A percentile compares a stretch with the other conserved stretches of the same genome.
Conservation (phyloP, 2,329 filamentous ascomycete species). For the Fusarium falciforme region DNA sequence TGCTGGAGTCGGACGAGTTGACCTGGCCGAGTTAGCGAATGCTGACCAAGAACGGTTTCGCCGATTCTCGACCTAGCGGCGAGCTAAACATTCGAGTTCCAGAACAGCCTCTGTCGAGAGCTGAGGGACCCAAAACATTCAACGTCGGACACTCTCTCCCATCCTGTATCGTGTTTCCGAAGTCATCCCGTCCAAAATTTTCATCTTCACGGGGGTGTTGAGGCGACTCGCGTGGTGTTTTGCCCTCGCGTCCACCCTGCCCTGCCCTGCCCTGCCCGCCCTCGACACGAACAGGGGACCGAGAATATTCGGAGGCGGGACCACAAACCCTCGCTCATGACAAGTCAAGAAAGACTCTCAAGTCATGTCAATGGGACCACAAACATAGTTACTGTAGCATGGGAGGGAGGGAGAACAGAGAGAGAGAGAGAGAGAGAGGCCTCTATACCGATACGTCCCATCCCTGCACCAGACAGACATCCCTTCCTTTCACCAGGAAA, state of each 20-base stretch:
- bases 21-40: conserved; percentile 25
- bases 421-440: background rate
- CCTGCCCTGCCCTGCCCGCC: background rate
- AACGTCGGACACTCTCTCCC: conserved; percentile 18
- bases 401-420: background rate
- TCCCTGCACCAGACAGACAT: background rate
- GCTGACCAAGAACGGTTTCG: conserved; percentile 32
- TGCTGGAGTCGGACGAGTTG: conserved; percentile 15
- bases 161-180: conserved; percentile 22
- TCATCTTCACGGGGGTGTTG: conserved; percentile 18
- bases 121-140: background rate
- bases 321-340: conserved; percentile 1
- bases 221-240: conserved; percentile 15
- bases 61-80: conserved; percentile 20
- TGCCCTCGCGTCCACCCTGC: conserved; percentile 13
- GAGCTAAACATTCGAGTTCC: conserved; percentile 29
- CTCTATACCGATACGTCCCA: background rate
- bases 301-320: conserved; percentile 34
- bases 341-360: background rate
- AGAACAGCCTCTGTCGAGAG: conserved; percentile 31
- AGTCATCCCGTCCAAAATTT: conserved; percentile 1
- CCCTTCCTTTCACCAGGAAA: conserved; percentile 20
- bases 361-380: background rate
- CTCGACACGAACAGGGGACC: conserved; percentile 9
- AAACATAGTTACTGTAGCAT: background rate